phyloP scores from a whole-genome alignment of 106 monocot genomes.

The Dioscorea alata region DNA sequence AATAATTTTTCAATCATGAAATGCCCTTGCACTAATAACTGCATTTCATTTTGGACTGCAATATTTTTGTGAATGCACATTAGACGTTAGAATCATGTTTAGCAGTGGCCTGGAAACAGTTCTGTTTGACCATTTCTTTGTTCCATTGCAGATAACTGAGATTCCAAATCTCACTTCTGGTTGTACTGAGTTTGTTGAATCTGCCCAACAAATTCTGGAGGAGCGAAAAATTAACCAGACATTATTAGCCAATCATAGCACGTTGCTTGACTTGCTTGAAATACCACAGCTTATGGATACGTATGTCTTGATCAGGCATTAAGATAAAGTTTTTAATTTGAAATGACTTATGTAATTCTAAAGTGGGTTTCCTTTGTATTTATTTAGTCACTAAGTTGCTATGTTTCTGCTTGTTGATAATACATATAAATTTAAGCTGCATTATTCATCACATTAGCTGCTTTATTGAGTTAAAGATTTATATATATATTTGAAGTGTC shows the following conservation, averaged over 20 bases:
- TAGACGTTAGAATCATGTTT: too few species aligned
- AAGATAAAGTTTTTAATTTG: neutral
- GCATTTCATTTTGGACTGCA: too few species aligned
- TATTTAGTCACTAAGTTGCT: neutral
- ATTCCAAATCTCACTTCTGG: slow-evolving; percentile 86
- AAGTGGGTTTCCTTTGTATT: neutral
- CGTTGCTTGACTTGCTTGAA: slow-evolving; percentile 93
- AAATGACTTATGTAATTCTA: neutral
- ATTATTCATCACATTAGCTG: too few species aligned
- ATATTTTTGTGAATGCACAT: too few species aligned
- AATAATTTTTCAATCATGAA: too few species aligned
- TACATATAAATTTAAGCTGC: too few species aligned
- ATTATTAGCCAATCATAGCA: slow-evolving; percentile 82
- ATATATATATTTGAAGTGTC: too few species aligned
- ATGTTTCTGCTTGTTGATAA: too few species aligned
- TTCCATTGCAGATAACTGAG: slow-evolving; percentile 62
- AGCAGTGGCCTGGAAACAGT: too few species aligned
- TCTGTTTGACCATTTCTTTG: neutral
- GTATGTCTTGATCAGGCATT: slow-evolving; percentile 28
- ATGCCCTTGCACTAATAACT: too few species aligned
- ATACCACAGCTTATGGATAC: slow-evolving; percentile 99
- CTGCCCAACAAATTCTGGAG: slow-evolving; percentile 91
- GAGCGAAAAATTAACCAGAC: slow-evolving; percentile 87
- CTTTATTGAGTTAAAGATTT: too few species aligned
- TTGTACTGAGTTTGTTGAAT: slow-evolving; percentile 86